Base-by-base conservation (phyloP, 768 basidiomycete species). In the Lentinula detonsa region DNA sequence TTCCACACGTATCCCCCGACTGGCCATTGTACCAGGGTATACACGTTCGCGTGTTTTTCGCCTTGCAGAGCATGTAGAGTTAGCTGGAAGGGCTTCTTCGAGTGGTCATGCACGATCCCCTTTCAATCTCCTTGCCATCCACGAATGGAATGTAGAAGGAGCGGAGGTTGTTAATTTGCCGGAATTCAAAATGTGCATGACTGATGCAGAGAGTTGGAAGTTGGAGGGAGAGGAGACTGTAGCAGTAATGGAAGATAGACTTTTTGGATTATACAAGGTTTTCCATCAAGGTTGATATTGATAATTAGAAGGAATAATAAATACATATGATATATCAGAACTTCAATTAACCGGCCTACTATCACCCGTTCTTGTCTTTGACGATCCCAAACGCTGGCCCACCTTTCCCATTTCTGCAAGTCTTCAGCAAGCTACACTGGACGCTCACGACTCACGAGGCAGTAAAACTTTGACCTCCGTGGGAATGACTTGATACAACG, bases 121-220 rank as follows among this genome's bases (percentile, higher is more conserved):
- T 10, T 37, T 40, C 34, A 60, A 15, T 6, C 39, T 51, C 15
- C 59, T 60, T 50, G 48, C 50, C 43, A 18, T 60, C 16, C 59
- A 60, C 31, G 59, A 60, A 28, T 60, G 48, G 48, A 15, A 35
- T 40, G 48, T 35, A 23, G 59, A 60, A 3, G 59, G 59, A 23
- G 23, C 15, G 8, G 37, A 60, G n/a, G 31, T 60, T 21, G 40
- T 40, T n/a, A 23, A 34, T 42, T 60, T 34, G 18, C 18, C 40
- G 9, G 49, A 60, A n/a, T 60, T 60, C 13, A 52, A 52, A 23
- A 52, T 37, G 34, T 51, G 39, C n/a, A 60, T 60, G 59, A 60
- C 50, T 1, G 50, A 35, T 33, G 39, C 48, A 21, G 40, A 52
- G n/a, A 34, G 48, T 33, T 60, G 59, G 59, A 31, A 42, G n/a